Evolutionary conservation across 2,329 filamentous ascomycete species (phyloP), one percentile per base, ranked within the genome.

Genomic region (Ilyonectria mors-panacis): DNA sequence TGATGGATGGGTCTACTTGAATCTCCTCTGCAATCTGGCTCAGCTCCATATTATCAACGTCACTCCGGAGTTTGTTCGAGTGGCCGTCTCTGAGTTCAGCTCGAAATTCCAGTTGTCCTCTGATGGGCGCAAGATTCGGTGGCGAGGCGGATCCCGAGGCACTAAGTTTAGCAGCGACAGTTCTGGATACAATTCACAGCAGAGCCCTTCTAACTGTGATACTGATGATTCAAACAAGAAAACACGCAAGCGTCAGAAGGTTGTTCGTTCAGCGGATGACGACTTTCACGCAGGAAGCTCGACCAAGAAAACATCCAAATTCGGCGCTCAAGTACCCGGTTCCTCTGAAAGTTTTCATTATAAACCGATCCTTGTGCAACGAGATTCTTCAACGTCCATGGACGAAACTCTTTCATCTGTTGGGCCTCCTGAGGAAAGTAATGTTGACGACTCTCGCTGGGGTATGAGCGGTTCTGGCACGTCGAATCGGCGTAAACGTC

Each of bases 21-120:
- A 96, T 72, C 81, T 97, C 1, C 85, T 97, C 1, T 91, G 91
- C 76, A 94, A 92, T 75, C 87, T 97, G 84, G 94, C 94, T 0
- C 94, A 97, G 79, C 82, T 97, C 19, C 94, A 97, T 74, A 95
- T 94, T 0, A 86, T 96, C 72, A 95, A 94, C 65, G 93, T 97
- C 1, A 94, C 94, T 0, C 86, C 91, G 0, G 89, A 92, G 30
- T 95, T 95, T 73, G 90, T 96, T 44, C 90, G 92, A 65, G 88
- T 88, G 39, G 92, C 94, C 0, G 85, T 97, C 1, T 83, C 85
- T 0, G 89, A 92, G 56, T 88, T 90, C 70, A 95, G 93, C 73
- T 87, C 87, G 21, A 93, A 92, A 73, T 91, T 97, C 58, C 93
- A 97, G 76, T 78, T 97, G 0, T 95, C 93, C 0, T 84, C 84